Evolutionary conservation across 2,329 filamentous ascomycete genomes (phyloP).

Genomic region (Fusarium redolens): DNA sequence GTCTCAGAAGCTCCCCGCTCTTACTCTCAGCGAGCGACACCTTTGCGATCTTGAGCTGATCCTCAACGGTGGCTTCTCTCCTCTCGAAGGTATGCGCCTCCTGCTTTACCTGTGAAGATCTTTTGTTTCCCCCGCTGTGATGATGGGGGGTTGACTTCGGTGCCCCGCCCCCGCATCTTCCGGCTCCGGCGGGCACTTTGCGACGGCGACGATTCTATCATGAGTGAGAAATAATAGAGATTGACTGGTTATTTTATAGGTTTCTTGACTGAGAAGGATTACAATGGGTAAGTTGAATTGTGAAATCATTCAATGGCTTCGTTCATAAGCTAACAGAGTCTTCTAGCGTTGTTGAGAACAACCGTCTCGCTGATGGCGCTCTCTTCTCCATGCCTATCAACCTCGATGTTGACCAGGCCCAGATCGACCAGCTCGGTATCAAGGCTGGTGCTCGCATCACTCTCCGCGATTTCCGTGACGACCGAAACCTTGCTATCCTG

Average conservation of each 20-base stretch:
- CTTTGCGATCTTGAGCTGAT: slow-evolving; percentile 98
- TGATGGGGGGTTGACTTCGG: slow-evolving; percentile 28
- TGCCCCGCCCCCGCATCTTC: slow-evolving; percentile 44
- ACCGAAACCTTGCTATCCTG: slow-evolving; percentile 94
- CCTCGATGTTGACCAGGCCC: slow-evolving; percentile 82
- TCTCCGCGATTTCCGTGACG: slow-evolving; percentile 94
- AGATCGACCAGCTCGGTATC: slow-evolving; percentile 79
- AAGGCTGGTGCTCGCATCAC: slow-evolving; percentile 86
- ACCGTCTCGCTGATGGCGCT: slow-evolving; percentile 86
- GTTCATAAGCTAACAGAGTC: slow-evolving; percentile 43
- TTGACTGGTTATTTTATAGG: slow-evolving; percentile 62
- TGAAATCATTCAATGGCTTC: neutral
- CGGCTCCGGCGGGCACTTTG: slow-evolving; percentile 16
- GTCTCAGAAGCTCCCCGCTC: slow-evolving; percentile 85
- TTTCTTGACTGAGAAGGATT: slow-evolving; percentile 98
- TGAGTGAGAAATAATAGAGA: slow-evolving; percentile 12
- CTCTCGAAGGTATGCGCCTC: slow-evolving; percentile 81
- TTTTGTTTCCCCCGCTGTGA: slow-evolving; percentile 13
- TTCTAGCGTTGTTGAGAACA: slow-evolving; percentile 83
- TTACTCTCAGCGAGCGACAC: slow-evolving; percentile 90
- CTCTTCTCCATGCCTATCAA: slow-evolving; percentile 98
- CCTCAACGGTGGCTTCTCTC: slow-evolving; percentile 97
- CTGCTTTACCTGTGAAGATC: slow-evolving; percentile 35
- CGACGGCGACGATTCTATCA: slow-evolving; percentile 3
- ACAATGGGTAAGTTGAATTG: slow-evolving; percentile 77